phyloP scores from a whole-genome alignment of 768 basidiomycete species.

The Botryobasidium botryosum region DNA sequence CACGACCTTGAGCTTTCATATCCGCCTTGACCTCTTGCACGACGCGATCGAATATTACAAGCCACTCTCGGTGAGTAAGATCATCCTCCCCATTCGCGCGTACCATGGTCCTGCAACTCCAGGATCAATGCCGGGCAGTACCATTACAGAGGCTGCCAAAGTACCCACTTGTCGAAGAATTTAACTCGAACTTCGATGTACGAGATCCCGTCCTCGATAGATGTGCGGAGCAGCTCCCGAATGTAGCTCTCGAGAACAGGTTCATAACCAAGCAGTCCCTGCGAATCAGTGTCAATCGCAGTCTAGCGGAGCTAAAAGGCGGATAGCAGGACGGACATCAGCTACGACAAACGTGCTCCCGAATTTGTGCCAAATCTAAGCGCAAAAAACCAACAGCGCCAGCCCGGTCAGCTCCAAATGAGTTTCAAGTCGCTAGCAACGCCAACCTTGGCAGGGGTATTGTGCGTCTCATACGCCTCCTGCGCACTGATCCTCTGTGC shows the following conservation, averaged over 20 bases:
- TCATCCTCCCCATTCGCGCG: constrained; percentile 39
- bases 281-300: constrained; percentile 16
- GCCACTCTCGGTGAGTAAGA: constrained; percentile 42
- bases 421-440: too few relatives aligned
- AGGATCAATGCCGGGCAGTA: background rate
- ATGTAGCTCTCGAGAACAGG: constrained; percentile 48
- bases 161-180: constrained; percentile 37
- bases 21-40: constrained; percentile 36
- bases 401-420: too few relatives aligned
- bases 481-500: constrained; percentile 49
- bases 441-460: constrained; percentile 44
- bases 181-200: constrained; percentile 56
- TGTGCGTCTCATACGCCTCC: constrained; percentile 58
- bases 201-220: constrained; percentile 51
- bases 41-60: constrained; percentile 34
- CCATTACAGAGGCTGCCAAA: background rate
- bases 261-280: constrained; percentile 30
- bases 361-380: constrained; percentile 66
- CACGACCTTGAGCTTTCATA: constrained; percentile 34
- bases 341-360: constrained; percentile 33
- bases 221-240: constrained; percentile 40
- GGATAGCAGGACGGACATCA: constrained; percentile 22
- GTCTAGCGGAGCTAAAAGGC: background rate
- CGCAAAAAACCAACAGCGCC: background rate
- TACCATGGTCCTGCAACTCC: constrained; percentile 31